A percentile compares a stretch with the other conserved stretches of the same genome.
Evolutionary conservation across 208 protist species (phyloP).

Genomic region (Baffinella frigidus): DNA sequence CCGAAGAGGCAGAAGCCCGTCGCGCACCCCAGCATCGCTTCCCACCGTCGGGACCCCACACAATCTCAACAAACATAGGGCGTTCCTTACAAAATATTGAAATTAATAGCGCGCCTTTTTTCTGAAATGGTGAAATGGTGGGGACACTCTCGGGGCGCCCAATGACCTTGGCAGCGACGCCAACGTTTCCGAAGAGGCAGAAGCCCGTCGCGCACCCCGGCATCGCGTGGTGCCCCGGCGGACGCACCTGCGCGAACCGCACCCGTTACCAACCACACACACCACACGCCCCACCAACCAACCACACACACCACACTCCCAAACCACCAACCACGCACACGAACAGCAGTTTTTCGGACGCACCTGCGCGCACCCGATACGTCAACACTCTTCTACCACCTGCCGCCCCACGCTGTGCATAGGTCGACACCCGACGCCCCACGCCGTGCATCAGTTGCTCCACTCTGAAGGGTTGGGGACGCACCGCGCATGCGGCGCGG

Average conservation of each 20-base stretch:
- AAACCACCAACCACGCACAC: background rate
- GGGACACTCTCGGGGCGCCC: background rate
- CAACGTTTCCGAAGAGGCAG: background rate
- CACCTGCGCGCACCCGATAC: too few relatives aligned
- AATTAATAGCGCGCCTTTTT: too few relatives aligned
- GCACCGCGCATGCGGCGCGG: background rate
- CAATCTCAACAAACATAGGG: background rate
- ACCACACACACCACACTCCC: too few relatives aligned
- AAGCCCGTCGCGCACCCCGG: background rate
- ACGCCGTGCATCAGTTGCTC: background rate
- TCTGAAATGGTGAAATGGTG: background rate
- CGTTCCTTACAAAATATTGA: too few relatives aligned
- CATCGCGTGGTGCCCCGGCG: background rate
- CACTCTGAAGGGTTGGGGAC: background rate
- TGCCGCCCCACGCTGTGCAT: too few relatives aligned
- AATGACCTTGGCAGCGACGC: background rate
- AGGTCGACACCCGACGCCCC: too few relatives aligned
- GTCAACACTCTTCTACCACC: too few relatives aligned
- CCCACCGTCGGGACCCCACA: background rate
- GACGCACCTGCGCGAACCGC: too few relatives aligned
- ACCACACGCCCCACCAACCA: too few relatives aligned
- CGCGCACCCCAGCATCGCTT: background rate
- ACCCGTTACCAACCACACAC: too few relatives aligned
- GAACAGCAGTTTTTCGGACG: too few relatives aligned
- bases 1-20: slow-evolving; percentile 39